Evolutionary conservation across 2,329 filamentous ascomycete species (phyloP), one percentile per base, ranked within the genome.

Genomic region (Colletotrichum cuscutae): DNA sequence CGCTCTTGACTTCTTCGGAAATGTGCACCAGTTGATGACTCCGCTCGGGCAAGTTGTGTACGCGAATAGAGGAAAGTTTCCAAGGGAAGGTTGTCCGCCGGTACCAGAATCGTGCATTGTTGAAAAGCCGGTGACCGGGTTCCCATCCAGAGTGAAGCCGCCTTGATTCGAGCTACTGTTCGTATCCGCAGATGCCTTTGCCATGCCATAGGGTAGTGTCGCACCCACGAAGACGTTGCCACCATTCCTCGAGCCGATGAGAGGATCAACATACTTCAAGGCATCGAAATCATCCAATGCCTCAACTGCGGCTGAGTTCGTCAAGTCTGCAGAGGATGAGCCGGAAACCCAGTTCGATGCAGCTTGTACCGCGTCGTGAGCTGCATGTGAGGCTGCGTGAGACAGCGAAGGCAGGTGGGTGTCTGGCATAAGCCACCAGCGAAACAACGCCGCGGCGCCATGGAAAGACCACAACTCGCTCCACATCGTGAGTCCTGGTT

Each of bases 1-100:
- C 62, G 60, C 83, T 74, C 77, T 85, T 75, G 77, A 75, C 72
- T 80, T 82, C 76, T 89, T 89, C 12, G 88, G 86, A 77, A 89
- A 94, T 13, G 83, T 84, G 79, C 92, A 94, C 8, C 84, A 83
- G 76, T 93, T 85, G 66, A 94, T 81, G 52, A 91, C 87, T 73
- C 93, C 89, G 15, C 84, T 86, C 0, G 87, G 85, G 75, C 93
- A 95, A 53, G 85, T 84, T 4, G 88, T 82, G 74, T 93, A 92
- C 0, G 92, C 87, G 75, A 95, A 94, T 1, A 95, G 83, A 0
- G 93, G 91, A 65, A 95, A 95, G 77, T 94, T 94, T 15, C 92
- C 93, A 19, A 94, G 82, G 4, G 91, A 94, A 0, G 92, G 89
- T 1, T 82, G 81, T 8, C 86, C 85, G 26, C 89, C 89, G 0